These are phyloP conservation scores for Plasmodium gallinaceum DNA, from an alignment of 169 alveolate genomes.

Conservation along the genomic window DNA sequence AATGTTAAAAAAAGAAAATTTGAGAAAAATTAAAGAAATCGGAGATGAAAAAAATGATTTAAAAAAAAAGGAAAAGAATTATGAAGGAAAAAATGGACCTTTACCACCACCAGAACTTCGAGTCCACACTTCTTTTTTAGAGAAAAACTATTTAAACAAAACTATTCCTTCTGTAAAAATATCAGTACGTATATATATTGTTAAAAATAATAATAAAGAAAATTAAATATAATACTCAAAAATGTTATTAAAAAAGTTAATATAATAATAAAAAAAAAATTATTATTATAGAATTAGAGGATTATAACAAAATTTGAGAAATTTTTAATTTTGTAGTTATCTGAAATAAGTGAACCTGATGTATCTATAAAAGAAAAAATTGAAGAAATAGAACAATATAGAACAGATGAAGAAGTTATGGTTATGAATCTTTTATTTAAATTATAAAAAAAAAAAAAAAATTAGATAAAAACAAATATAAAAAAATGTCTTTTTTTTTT, in stretches of 20 bases:
- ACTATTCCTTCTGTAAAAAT: slow-evolving; percentile 65
- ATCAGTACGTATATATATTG: slow-evolving; percentile 26
- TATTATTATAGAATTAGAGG: not conserved
- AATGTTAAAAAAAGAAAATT: slow-evolving; percentile 28
- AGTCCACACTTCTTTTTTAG: slow-evolving; percentile 51
- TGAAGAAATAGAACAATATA: slow-evolving; percentile 65
- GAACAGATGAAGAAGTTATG: slow-evolving; percentile 75
- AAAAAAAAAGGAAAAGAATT: slow-evolving; percentile 14
- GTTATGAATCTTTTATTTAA: slow-evolving; percentile 8
- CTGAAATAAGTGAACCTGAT: slow-evolving; percentile 73
- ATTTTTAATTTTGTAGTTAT: slow-evolving; percentile 5
- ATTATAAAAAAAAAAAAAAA: too few species aligned
- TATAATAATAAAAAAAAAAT: slow-evolving; percentile 1
- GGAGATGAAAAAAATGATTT: slow-evolving; percentile 13
- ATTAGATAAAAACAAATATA: too few species aligned
- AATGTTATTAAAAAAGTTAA: not conserved
- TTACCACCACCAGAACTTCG: slow-evolving; percentile 76
- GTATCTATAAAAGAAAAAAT: slow-evolving; percentile 63
- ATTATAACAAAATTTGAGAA: too few species aligned
- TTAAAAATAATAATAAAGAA: not conserved
- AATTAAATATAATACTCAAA: not conserved
- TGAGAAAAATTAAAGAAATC: slow-evolving; percentile 15
- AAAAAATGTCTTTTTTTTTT: not conserved
- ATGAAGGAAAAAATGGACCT: slow-evolving; percentile 46
- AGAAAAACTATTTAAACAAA: slow-evolving; percentile 46